A percentile compares a stretch with the other conserved stretches of the same genome.
phyloP scores from a whole-genome alignment of 305 asterid genomes.

The Ilex paraguariensis region DNA sequence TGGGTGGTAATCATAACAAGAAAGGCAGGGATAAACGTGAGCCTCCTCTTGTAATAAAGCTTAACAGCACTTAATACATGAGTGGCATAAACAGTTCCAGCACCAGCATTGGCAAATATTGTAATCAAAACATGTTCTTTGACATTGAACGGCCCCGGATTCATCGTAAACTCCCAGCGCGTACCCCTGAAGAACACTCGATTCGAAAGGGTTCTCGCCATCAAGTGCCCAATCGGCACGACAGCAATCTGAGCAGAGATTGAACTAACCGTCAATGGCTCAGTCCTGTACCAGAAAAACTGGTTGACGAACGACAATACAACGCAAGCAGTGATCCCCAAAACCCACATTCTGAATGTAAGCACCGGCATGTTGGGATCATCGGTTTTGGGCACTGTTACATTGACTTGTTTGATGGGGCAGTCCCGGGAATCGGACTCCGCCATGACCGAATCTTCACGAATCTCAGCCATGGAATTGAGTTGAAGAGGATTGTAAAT shows the following conservation, averaged over 20 bases:
- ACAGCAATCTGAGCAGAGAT: slow-evolving; percentile 41
- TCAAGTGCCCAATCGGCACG: slow-evolving; percentile 41
- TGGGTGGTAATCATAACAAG: slow-evolving; percentile 46
- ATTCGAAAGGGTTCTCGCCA: slow-evolving; percentile 31
- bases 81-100: slow-evolving; percentile 47
- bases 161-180: slow-evolving; percentile 29
- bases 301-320: slow-evolving; percentile 42
- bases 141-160: slow-evolving; percentile 55
- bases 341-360: slow-evolving; percentile 53
- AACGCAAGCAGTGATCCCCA: slow-evolving; percentile 32
- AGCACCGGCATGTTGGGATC: slow-evolving; percentile 34
- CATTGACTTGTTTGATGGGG: slow-evolving; percentile 36
- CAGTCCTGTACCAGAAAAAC: slow-evolving; percentile 44
- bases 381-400: slow-evolving; percentile 50
- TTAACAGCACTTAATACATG: slow-evolving; percentile 40
- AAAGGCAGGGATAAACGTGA: slow-evolving; percentile 30
- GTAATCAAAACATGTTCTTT: slow-evolving; percentile 61
- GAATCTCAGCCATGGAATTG: slow-evolving; percentile 1
- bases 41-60: slow-evolving; percentile 32
- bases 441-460: slow-evolving; percentile 7
- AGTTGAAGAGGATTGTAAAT: too few species aligned
- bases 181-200: slow-evolving; percentile 28
- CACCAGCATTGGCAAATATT: slow-evolving; percentile 49
- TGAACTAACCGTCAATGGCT: slow-evolving; percentile 19
- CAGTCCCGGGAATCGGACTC: slow-evolving; percentile 15